phyloP scores from a whole-genome alignment of 2,329 filamentous ascomycete species.

The Aspergillus sp. region DNA sequence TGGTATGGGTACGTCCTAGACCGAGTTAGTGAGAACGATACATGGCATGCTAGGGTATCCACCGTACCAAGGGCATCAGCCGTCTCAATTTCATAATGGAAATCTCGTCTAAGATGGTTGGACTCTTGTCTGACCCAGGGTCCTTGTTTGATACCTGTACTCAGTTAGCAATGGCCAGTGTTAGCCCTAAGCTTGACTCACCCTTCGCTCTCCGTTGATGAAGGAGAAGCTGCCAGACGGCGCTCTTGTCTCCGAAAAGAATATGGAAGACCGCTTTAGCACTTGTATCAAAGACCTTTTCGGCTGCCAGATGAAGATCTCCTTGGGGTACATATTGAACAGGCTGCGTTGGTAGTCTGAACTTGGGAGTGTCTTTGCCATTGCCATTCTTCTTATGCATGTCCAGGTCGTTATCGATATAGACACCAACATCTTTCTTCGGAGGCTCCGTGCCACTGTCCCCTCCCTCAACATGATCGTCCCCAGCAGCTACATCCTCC shows the following conservation, averaged over 20 bases:
- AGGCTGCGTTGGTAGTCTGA: conserved; percentile 78
- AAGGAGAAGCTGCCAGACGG: conserved; percentile 88
- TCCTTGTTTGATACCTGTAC: conserved; percentile 71
- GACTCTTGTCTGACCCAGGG: conserved; percentile 77
- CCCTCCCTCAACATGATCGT: conserved; percentile 55
- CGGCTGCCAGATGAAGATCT: conserved; percentile 73
- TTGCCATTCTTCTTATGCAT: conserved; percentile 42
- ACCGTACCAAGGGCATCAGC: conserved; percentile 64
- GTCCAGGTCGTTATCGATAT: conserved; percentile 64
- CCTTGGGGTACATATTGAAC: conserved; percentile 82
- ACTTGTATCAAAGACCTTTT: conserved; percentile 84
- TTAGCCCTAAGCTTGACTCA: conserved; percentile 27
- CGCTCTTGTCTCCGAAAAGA: conserved; percentile 93
- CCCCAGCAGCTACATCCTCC: conserved; percentile 74
- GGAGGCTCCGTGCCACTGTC: conserved; percentile 40
- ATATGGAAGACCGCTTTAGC: conserved; percentile 95
- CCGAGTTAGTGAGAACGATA: conserved; percentile 9
- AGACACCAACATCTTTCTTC: conserved; percentile 59
- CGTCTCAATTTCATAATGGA: conserved; percentile 75
- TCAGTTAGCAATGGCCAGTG: conserved; percentile 18
- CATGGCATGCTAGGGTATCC: neutral
- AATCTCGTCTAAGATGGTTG: conserved; percentile 72
- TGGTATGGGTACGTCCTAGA: conserved; percentile 53
- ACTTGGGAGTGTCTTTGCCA: conserved; percentile 62
- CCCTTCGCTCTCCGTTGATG: conserved; percentile 74